These are phyloP conservation scores for Aspergillus fijiensis DNA, from an alignment of 2,329 filamentous ascomycete genomes.

Conservation along the genomic window DNA sequence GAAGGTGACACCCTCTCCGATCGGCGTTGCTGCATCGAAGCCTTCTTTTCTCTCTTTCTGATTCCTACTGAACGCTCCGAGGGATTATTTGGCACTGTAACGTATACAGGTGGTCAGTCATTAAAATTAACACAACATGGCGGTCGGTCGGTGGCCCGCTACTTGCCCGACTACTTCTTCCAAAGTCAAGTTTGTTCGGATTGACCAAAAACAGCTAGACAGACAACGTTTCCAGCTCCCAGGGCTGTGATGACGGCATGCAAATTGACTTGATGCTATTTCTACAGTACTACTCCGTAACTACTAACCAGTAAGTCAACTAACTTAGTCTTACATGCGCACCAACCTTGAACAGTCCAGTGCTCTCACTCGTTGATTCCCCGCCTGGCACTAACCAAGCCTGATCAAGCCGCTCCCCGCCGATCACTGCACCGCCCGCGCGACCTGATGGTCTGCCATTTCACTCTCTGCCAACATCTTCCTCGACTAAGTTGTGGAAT, in stretches of 20 bases:
- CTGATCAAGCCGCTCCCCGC: neutral
- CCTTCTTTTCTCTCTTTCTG: neutral
- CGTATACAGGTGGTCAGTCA: neutral
- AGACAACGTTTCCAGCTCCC: no score
- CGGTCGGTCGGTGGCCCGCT: no score
- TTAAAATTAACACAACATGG: no score
- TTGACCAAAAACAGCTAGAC: neutral
- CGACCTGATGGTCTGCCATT: neutral
- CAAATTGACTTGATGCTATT: no score
- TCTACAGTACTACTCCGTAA: no score
- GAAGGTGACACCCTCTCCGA: neutral
- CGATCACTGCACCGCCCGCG: neutral
- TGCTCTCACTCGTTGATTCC: no score
- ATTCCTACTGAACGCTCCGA: neutral
- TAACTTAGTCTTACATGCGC: no score
- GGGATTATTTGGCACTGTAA: neutral
- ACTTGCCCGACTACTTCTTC: no score
- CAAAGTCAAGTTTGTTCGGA: neutral
- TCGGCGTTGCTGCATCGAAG: constrained; percentile 6
- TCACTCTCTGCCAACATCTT: neutral
- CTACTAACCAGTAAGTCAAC: no score
- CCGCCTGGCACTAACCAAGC: neutral
- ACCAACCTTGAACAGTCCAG: no score
- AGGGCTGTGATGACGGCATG: neutral
- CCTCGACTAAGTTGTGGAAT: neutral